Evolutionary conservation across 345 rosid species (phyloP), one percentile per base, ranked within the genome.

Genomic region (Eutrema japonicum): DNA sequence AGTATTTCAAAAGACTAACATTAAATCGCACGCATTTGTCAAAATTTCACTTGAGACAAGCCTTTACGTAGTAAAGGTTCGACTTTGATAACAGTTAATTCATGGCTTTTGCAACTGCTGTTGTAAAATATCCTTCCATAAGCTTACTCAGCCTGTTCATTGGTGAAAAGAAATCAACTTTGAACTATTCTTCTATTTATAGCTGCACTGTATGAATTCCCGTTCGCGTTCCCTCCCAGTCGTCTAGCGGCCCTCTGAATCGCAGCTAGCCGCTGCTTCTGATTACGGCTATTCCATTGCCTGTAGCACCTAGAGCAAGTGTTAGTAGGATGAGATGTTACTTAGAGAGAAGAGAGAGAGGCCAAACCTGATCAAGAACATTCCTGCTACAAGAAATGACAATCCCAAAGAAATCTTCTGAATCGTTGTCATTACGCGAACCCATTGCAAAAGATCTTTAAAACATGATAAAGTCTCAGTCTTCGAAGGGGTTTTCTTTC

Each of bases 311-410:
- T 12, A 43, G 36, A 14, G 11, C 37, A 59, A 36, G 27, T 2
- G 3, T 65, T 51, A 58, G 48, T 43, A 64, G 0, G 6, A 36
- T 8, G 16, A 37, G 7, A 1, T 58, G 55, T n/a, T 33, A 8
- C 13, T 30, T 35, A 36, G 13, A 35, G 12, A 36, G 29, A 14
- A 40, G 54, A 36, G 51, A 54, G 29, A 65, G 60, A 27, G 8
- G 5, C 29, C 70, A 70, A 40, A 66, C 77, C 77, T 90, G 96
- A 88, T 92, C 62, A 85, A 68, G 76, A 90, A 82, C 66, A 88
- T 42, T 33, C 89, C 75, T 26, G 95, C 94, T 11, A 71, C 95
- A 86, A 90, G 76, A 65, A 91, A 95, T 68, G 97, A 96, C 35
- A 92, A 82, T 10, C 93, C 98, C 85, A 97, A 82, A 33, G 85